Percentiles rank a stretch among this genome's conserved stretches.
Evolutionary conservation across 352 stramenopile genomes (phyloP).

Genomic region (Aphanomyces astaci): DNA sequence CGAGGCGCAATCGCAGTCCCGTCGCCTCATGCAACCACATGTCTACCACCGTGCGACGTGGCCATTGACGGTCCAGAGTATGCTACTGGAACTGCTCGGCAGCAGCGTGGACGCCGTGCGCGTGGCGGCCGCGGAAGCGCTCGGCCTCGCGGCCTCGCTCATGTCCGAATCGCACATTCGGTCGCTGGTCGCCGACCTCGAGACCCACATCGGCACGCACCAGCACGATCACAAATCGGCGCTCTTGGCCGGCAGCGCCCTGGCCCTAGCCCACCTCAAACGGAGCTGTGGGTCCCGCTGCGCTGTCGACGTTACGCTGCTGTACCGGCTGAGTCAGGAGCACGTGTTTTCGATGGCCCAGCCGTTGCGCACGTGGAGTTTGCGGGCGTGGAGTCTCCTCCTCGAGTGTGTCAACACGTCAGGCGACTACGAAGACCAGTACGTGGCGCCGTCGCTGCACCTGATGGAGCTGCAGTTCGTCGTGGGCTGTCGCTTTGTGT

Average conservation of each 20-base stretch:
- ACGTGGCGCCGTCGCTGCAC: constrained; percentile 58
- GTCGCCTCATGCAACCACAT: constrained; percentile 22
- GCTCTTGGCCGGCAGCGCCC: constrained; percentile 52
- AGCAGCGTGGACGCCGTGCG: constrained; percentile 57
- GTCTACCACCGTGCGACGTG: constrained; percentile 30
- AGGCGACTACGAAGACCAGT: constrained; percentile 76
- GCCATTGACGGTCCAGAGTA: constrained; percentile 67
- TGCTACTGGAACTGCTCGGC: constrained; percentile 71
- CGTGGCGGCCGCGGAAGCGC: constrained; percentile 58
- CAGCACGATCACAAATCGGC: constrained; percentile 27
- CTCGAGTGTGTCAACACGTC: constrained; percentile 67
- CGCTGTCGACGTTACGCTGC: constrained; percentile 62
- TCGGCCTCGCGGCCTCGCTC: constrained; percentile 54
- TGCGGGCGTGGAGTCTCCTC: constrained; percentile 78
- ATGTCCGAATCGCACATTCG: constrained; percentile 42
- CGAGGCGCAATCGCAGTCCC: constrained; percentile 35
- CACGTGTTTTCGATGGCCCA: constrained; percentile 36
- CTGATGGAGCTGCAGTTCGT: constrained; percentile 70
- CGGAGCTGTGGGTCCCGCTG: constrained; percentile 63
- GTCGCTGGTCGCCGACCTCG: constrained; percentile 13
- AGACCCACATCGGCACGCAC: constrained; percentile 4
- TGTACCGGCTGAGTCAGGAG: constrained; percentile 61
- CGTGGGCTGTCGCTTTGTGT: constrained; percentile 49
- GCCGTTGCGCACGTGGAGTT: constrained; percentile 72
- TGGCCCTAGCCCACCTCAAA: constrained; percentile 76